Evolutionary conservation across 768 basidiomycete genomes (phyloP), one percentile per base, ranked within the genome.

Genomic region (Lentinus brumalis): DNA sequence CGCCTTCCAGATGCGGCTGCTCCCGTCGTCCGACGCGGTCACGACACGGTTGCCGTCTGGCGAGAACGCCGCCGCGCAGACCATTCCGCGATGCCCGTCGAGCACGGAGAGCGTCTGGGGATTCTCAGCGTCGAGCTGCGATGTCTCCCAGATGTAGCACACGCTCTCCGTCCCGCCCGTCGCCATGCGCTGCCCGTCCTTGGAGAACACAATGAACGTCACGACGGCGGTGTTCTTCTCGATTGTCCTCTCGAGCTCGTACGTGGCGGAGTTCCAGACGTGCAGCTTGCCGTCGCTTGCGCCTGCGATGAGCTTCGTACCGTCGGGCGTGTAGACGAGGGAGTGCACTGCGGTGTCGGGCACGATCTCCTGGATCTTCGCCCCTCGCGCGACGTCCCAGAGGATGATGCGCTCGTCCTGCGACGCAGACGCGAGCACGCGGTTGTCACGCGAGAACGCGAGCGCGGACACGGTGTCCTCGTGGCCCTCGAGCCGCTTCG

Each of bases 21-120:
- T 59, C 4, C 51, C 38, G 42, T 69, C 81, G 26, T 77, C 78
- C 1, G 77, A 79, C 4, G 78, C 79, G 5, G 68, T 66, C n/a
- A 66, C 61, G 35, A 67, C n/a, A 7, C 54, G 57, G 18, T 18
- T 7, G 35, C 61, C 57, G 49, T 66, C 65, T 7, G 54, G 52
- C 10, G 67, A 62, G 59, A 69, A 70, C 30, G 65, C 50, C 35
- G 66, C 67, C 4, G 60, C 53, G n/a, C 30, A 50, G 14, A 63
- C 53, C 35, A 56, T 49, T 7, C 60, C 50, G 15, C 32, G 53
- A 38, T 60, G 50, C 8, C 57, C 58, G 15, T 50, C 21, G 12
- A 56, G 52, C 10, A 40, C 35, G 9, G 18, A 35, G 10, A 56
- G 16, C 9, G 31, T 18, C 30, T 45, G 11, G 21, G 9, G 10